These are phyloP conservation scores for Plasmodium blacklocki DNA, from an alignment of 169 alveolate species.

Conservation along the genomic window DNA sequence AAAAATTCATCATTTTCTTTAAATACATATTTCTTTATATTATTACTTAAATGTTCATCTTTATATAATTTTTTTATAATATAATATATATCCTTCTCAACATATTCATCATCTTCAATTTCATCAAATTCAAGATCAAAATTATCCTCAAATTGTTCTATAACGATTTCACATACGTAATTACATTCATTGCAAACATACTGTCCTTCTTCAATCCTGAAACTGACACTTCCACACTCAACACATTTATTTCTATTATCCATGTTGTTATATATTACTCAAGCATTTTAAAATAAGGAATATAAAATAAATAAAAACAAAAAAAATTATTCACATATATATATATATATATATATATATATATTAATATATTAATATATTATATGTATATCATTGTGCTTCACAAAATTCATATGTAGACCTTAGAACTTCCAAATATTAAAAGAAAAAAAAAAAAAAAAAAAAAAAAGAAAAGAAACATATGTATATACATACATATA, in stretches of 20 bases:
- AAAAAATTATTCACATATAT: neutral
- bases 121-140: conserved; percentile 3
- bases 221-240: conserved; percentile 21
- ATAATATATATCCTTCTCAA: conserved; percentile 43
- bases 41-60: conserved; percentile 22
- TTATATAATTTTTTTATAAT: conserved; percentile 41
- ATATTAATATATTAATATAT: too few species aligned
- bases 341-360: conserved; percentile 6
- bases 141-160: conserved; percentile 36
- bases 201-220: conserved; percentile 45
- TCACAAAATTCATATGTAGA: too few species aligned
- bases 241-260: conserved; percentile 13
- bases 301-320: neutral
- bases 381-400: too few species aligned
- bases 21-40: conserved; percentile 37
- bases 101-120: conserved; percentile 1
- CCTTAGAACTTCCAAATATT: too few species aligned
- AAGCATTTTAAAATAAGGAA: neutral
- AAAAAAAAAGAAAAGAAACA: too few species aligned
- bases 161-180: conserved; percentile 32
- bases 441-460: too few species aligned
- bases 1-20: conserved; percentile 73
- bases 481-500: too few species aligned
- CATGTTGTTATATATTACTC: conserved; percentile 19
- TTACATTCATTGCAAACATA: conserved; percentile 53